Evolutionary conservation across 192 early-diverging fungal genomes (phyloP).

Genomic region (Backusella sp.): DNA sequence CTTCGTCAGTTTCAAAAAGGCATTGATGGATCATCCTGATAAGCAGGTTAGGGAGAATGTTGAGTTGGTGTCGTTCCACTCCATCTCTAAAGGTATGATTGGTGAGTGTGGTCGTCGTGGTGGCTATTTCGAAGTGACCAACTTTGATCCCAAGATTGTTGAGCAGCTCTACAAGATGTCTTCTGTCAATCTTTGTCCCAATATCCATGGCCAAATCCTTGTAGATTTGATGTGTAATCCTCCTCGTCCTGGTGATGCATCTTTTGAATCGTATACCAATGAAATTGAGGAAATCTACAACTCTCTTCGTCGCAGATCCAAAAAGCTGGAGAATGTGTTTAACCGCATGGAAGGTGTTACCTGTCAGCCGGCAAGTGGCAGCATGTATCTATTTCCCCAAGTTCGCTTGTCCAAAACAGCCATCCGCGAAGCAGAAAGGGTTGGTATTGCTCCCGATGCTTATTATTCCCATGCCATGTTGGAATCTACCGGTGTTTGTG

Average conservation of each 20-base stretch:
- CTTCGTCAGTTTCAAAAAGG: conserved; percentile 96
- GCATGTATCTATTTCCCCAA: conserved; percentile 95
- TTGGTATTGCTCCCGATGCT: conserved; percentile 77
- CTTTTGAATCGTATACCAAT: conserved; percentile 66
- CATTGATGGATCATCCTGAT: conserved; percentile 58
- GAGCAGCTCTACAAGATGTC: conserved; percentile 92
- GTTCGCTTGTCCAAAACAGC: conserved; percentile 76
- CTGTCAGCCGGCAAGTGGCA: conserved; percentile 86
- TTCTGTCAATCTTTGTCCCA: conserved; percentile 89
- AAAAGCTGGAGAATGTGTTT: conserved; percentile 70
- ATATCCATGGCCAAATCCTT: conserved; percentile 92
- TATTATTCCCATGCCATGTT: conserved; percentile 91
- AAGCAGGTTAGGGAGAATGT: conserved; percentile 39
- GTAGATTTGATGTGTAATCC: conserved; percentile 92
- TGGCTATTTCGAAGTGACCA: conserved; percentile 94
- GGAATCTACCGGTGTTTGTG: conserved; percentile 93
- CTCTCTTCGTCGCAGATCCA: conserved; percentile 75
- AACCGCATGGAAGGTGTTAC: conserved; percentile 79
- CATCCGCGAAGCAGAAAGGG: conserved; percentile 63
- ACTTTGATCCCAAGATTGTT: conserved; percentile 69
- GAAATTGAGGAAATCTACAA: conserved; percentile 76
- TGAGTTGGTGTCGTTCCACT: conserved; percentile 95
- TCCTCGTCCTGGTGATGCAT: conserved; percentile 76
- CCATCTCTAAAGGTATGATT: conserved; percentile 96
- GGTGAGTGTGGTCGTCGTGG: conserved; percentile 97